phyloP scores from a whole-genome alignment of 225 moss, liverwort and hornwort species.

The Lunularia cruciata region DNA sequence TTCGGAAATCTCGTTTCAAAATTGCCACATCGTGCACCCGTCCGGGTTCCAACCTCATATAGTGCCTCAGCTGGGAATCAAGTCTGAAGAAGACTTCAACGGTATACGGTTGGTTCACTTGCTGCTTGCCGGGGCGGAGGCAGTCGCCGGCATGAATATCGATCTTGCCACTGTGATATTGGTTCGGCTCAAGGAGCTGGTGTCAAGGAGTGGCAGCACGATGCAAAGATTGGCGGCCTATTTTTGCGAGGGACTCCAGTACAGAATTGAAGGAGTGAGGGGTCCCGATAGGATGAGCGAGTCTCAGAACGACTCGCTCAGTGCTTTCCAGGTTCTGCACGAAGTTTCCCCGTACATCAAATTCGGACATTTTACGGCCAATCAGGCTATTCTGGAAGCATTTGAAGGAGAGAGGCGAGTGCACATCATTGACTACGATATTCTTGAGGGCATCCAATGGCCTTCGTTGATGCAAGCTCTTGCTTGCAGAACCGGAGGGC shows the following conservation, averaged over 20 bases:
- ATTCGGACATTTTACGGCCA: slow-evolving; percentile 48
- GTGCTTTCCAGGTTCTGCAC: slow-evolving; percentile 44
- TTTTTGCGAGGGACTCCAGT: slow-evolving; percentile 64
- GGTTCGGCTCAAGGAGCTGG: slow-evolving; percentile 60
- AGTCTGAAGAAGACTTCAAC: slow-evolving; percentile 52
- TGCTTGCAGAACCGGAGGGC: slow-evolving; percentile 38
- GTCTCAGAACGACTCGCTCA: slow-evolving; percentile 36
- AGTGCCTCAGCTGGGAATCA: slow-evolving; percentile 30
- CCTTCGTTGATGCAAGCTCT: slow-evolving; percentile 50
- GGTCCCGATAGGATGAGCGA: slow-evolving; percentile 28
- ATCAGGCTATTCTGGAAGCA: slow-evolving; percentile 49
- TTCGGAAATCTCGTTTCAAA: slow-evolving; percentile 30
- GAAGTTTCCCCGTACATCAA: slow-evolving; percentile 49
- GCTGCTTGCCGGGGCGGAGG: slow-evolving; percentile 75
- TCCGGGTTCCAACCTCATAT: slow-evolving; percentile 22
- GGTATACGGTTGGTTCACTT: slow-evolving; percentile 86
- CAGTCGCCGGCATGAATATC: slow-evolving; percentile 58
- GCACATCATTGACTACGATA: slow-evolving; percentile 52
- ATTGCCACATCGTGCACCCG: slow-evolving; percentile 8
- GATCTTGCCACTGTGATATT: slow-evolving; percentile 60
- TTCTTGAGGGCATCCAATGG: slow-evolving; percentile 49
- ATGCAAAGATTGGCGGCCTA: slow-evolving; percentile 88
- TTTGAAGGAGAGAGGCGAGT: slow-evolving; percentile 42
- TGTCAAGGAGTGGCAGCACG: slow-evolving; percentile 65
- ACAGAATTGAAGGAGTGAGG: slow-evolving; percentile 12